phyloP scores from a whole-genome alignment of 1,284 basidiomycete genomes.

The Cutaneotrichosporon dermatis region DNA sequence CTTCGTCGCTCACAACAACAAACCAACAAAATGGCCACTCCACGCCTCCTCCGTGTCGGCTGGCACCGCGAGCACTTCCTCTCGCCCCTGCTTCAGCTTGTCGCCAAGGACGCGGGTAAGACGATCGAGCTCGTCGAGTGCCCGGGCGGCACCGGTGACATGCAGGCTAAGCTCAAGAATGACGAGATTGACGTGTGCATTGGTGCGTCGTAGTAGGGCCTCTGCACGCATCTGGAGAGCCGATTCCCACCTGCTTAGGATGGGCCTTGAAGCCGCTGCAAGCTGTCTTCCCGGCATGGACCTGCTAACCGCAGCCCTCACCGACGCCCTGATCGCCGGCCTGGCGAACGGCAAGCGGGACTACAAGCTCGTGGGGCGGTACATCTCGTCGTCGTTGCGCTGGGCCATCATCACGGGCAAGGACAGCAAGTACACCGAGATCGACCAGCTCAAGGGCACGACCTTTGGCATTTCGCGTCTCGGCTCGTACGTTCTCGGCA shows the following conservation, averaged over 20 bases:
- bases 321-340: constrained; percentile 87
- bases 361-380: constrained; percentile 89
- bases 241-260: too few relatives aligned
- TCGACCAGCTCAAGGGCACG: constrained; percentile 72
- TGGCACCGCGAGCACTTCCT: constrained; percentile 85
- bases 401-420: constrained; percentile 92
- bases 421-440: constrained; percentile 64
- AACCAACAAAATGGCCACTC: background rate
- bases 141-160: constrained; percentile 86
- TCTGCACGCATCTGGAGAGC: too few relatives aligned
- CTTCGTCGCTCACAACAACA: too few relatives aligned
- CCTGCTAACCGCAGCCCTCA: constrained; percentile 59
- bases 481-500: constrained; percentile 53
- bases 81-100: constrained; percentile 69
- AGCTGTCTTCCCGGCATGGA: too few relatives aligned
- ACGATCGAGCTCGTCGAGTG: constrained; percentile 83
- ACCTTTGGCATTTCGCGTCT: constrained; percentile 84
- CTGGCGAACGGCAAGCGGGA: constrained; percentile 79
- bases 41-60: constrained; percentile 43
- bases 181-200: constrained; percentile 86
- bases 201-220: constrained; percentile 50
- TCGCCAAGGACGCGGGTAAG: constrained; percentile 58
- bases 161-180: constrained; percentile 74
- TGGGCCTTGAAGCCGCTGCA: too few relatives aligned
- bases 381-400: constrained; percentile 80